Percentiles rank a stretch among this genome's conserved stretches.
Conservation (phyloP, 176 grass and related monocot genomes). For the Aegilops umbellulata region DNA sequence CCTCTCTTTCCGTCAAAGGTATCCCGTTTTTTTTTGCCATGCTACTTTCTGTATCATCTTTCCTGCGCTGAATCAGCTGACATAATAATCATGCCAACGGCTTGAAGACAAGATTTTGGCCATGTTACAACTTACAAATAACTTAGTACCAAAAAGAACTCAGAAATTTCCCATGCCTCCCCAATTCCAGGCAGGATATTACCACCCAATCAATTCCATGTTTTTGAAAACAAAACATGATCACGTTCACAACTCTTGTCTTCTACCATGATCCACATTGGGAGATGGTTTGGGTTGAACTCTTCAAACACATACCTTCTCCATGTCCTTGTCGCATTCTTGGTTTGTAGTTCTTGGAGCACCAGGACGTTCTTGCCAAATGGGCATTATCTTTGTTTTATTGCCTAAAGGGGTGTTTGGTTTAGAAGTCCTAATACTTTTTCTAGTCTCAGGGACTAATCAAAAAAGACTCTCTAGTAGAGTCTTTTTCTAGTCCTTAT, state of each 20-base stretch:
- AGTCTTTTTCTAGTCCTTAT: no score
- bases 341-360: conserved; percentile 3
- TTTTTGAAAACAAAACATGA: conserved; percentile 5
- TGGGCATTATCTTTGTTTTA: no score
- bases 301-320: conserved; percentile 10
- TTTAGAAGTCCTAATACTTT: no score
- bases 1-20: not conserved
- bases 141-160: not conserved
- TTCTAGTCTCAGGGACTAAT: no score
- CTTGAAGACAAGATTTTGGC: not conserved
- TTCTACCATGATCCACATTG: conserved; percentile 3
- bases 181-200: conserved; percentile 16
- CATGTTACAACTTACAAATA: not conserved
- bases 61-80: not conserved
- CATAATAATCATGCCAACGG: not conserved
- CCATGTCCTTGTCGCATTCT: not conserved
- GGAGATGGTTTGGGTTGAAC: conserved; percentile 14
- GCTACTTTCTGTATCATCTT: not conserved
- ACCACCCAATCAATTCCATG: not conserved
- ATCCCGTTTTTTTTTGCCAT: not conserved
- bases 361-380: no score
- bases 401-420: no score
- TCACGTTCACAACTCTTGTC: conserved; percentile 21
- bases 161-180: not conserved
- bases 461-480: no score